Evolutionary conservation across 2,329 filamentous ascomycete genomes (phyloP), one percentile per base, ranked within the genome.

Genomic region (Clarireedia paspali): DNA sequence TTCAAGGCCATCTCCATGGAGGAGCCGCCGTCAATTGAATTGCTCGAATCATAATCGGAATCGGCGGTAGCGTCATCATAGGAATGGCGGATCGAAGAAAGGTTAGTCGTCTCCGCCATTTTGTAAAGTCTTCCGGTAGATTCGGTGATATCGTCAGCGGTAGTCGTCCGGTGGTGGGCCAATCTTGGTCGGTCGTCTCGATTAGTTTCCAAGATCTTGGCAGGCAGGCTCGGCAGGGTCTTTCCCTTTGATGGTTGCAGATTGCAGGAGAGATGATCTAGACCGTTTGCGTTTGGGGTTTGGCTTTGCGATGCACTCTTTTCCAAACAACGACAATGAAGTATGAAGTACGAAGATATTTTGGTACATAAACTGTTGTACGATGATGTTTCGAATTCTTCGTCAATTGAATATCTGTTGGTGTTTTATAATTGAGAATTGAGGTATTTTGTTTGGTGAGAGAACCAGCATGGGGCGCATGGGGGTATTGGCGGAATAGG

Each of bases 121-220:
- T 36, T 44, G 36, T 53, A 15, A 46, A 38, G 20, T 24, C 15
- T 38, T 20, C 20, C 42, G 15, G 50, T 53, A 47, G 17, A 7
- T 34, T 38, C 30, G 14, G 10, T 38, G 40, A 15, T 23, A 47
- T 53, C 27, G 44, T 23, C 30, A 34, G 30, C 15, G 30, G 20
- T 20, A 24, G 49, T 40, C 20, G 50, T 15, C 12, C 47, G 26
- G 40, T 53, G 50, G 42, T 53, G 50, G 42, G 42, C 46, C 42
- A 53, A 36, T 6, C 26, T 53, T 53, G 17, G 5, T 23, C 42
- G 40, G 27, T 53, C 30, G 30, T 34, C 30, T 34, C 30, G 5
- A 14, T 34, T 34, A 34, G 30, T 34, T 12, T 12, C 30, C 10
- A 34, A 34, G 5, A 12, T 34, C 30, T 34, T 34, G 30, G 30